Conservation (phyloP, 805 yeast species). For the Clavispora fructus region DNA sequence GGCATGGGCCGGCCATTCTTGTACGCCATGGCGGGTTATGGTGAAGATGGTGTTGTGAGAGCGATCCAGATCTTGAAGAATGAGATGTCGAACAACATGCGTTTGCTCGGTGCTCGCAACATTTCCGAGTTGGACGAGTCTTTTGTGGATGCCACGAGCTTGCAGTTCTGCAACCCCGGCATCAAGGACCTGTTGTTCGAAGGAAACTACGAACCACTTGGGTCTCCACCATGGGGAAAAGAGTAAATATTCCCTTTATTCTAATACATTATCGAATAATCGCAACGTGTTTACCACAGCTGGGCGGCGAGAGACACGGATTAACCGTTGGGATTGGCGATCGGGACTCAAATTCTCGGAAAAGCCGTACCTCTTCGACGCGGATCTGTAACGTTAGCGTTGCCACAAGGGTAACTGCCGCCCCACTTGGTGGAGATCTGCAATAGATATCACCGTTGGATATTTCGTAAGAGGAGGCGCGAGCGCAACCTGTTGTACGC, state of each 20-base stretch:
- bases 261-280: neutral
- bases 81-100: conserved; percentile 4
- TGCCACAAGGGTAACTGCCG: too few species aligned
- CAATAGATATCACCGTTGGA: too few species aligned
- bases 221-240: conserved; percentile 2
- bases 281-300: too few species aligned
- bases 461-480: too few species aligned
- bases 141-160: conserved; percentile 1
- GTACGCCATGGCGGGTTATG: conserved; percentile 5
- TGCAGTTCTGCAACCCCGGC: conserved; percentile 2
- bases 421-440: too few species aligned
- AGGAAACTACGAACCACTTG: neutral
- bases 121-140: conserved; percentile 2
- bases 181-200: conserved; percentile 3
- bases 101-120: conserved; percentile 1
- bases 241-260: neutral
- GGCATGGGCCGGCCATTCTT: conserved; percentile 5
- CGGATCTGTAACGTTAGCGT: too few species aligned
- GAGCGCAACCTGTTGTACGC: too few species aligned
- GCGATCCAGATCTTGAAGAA: conserved; percentile 2
- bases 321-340: too few species aligned
- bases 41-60: conserved; percentile 2
- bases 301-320: too few species aligned
- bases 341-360: too few species aligned
- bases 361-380: too few species aligned